Evolutionary conservation across 306 rosid species (phyloP), one percentile per base, ranked within the genome.

Genomic region (Acacia crassicarpa): DNA sequence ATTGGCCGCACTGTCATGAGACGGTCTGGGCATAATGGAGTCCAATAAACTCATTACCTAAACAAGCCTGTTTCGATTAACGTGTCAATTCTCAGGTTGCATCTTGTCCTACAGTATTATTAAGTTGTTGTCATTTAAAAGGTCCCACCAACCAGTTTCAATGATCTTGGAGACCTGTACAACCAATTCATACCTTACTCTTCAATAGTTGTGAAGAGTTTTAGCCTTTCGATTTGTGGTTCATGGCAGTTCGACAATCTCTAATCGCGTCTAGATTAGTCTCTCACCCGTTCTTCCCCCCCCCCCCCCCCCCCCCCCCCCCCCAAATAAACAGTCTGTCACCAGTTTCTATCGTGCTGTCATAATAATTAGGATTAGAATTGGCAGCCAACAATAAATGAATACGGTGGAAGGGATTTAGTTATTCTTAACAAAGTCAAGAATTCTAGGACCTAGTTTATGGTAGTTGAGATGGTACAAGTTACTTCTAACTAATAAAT

Each of bases 21-120:
- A 54, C 76, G 12, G 73, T 81, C 9, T 45, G 72, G 41, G 22
- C 77, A 70, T 38, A 53, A 70, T 84, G 89, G 89, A 88, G 91
- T 78, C 84, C 90, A 85, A 80, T 73, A 77, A 72, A 66, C 87
- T 84, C 82, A 67, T 75, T 69, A 81, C 59, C 8, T 59, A 76
- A 76, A 49, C 76, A 66, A 78, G 66, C 27, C 40, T 49, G 76
- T 70, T 63, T 56, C 17, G 63, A 44, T 80, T 71, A 58, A 66
- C 27, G 22, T 20, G 79, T 86, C 83, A 77, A 74, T 58, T 86
- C 46, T 81, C 79, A 68, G n/a, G 11, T 33, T 83, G 84, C 78
- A 80, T 72, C 78, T 66, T 77, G 78, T 81, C 56, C 67, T 63
- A 17, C 71, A 53, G 74, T 9, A 0, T 8, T 46, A 81, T 63